These are phyloP conservation scores for Ogataea siamensis DNA, from an alignment of 805 yeast species.

Conservation along the genomic window DNA sequence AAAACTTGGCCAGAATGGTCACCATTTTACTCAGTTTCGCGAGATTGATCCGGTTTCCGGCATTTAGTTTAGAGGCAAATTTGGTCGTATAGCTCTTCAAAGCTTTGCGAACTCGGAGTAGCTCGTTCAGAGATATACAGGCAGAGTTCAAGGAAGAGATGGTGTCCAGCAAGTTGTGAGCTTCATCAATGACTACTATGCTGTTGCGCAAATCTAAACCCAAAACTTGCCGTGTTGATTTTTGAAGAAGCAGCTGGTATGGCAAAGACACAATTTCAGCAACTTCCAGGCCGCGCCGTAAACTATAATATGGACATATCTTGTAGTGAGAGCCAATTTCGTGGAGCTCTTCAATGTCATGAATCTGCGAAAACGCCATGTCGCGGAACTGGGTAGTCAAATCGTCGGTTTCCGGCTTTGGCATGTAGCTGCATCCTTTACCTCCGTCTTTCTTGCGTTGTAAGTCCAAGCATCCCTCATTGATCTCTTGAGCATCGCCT, in stretches of 20 bases:
- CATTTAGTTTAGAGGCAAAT: slow-evolving; percentile 63
- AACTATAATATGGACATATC: slow-evolving; percentile 82
- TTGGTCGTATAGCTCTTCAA: slow-evolving; percentile 54
- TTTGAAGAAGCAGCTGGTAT: slow-evolving; percentile 71
- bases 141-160: slow-evolving; percentile 68
- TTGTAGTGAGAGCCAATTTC: slow-evolving; percentile 52
- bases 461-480: slow-evolving; percentile 77
- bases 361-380: slow-evolving; percentile 50
- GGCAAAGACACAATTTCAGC: slow-evolving; percentile 84
- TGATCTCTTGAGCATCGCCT: slow-evolving; percentile 53
- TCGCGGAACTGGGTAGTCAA: slow-evolving; percentile 49
- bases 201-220: slow-evolving; percentile 59
- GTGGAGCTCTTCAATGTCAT: slow-evolving; percentile 79
- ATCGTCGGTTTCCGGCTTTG: slow-evolving; percentile 34
- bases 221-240: slow-evolving; percentile 55
- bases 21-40: slow-evolving; percentile 61
- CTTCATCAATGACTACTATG: slow-evolving; percentile 84
- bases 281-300: slow-evolving; percentile 50
- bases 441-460: slow-evolving; percentile 39
- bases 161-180: slow-evolving; percentile 83
- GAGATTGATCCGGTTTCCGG: slow-evolving; percentile 69
- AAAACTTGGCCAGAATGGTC: slow-evolving; percentile 48
- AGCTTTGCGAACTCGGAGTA: slow-evolving; percentile 44
- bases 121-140: slow-evolving; percentile 48
- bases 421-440: slow-evolving; percentile 42